Percentiles rank a stretch among this genome's conserved stretches.
phyloP scores from a whole-genome alignment of 73 alveolate genomes.

The Paramecium octaurelia region DNA sequence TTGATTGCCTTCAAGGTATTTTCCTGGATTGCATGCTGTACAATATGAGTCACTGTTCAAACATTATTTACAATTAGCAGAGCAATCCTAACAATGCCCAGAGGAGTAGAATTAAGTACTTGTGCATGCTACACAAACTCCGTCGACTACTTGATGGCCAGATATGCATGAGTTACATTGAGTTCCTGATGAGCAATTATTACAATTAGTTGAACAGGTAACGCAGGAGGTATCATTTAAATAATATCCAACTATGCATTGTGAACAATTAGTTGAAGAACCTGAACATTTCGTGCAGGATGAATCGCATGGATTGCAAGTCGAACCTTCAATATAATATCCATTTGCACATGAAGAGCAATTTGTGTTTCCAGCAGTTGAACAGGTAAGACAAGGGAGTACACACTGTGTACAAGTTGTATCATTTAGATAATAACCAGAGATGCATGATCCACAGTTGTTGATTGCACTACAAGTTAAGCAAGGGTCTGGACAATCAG shows the following conservation, averaged over 20 bases:
- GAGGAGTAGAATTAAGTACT: neutral
- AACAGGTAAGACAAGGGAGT: neutral
- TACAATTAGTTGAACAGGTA: neutral
- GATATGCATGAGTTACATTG: neutral
- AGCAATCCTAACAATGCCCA: neutral
- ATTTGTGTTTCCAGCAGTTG: neutral
- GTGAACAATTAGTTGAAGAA: neutral
- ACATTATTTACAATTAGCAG: neutral
- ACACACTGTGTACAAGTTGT: neutral
- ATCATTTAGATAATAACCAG: neutral
- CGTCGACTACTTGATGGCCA: neutral
- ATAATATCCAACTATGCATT: neutral
- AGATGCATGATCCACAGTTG: neutral
- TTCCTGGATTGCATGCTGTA: neutral
- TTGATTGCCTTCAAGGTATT: neutral
- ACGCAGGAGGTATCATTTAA: neutral
- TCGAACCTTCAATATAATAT: neutral
- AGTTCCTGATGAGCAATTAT: neutral
- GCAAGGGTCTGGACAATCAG: neutral
- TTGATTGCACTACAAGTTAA: neutral
- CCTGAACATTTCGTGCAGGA: neutral
- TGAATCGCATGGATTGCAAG: neutral
- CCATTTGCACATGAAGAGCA: neutral
- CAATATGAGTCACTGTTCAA: neutral
- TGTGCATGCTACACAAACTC: neutral